Evolutionary conservation across 129 eudicot genomes (phyloP), one percentile per base, ranked within the genome.

Genomic region (Arctium minus): DNA sequence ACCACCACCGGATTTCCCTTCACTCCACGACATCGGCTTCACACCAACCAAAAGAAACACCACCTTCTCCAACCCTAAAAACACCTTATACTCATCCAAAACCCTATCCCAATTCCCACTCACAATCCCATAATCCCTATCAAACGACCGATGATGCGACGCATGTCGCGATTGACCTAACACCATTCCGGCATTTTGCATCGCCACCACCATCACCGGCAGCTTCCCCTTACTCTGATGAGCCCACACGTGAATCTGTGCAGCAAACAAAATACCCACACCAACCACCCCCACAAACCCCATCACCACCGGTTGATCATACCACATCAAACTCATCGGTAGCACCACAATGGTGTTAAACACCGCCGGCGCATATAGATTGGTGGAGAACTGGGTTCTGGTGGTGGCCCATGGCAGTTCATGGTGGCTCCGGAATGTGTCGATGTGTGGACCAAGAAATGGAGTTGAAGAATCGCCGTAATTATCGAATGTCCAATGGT

Each of bases 21-120:
- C 99, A 74, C 86, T 86, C 97, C 99, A 95, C 9, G 97, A 93
- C 44, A 97, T 80, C 9, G 99, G 97, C 80, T 91, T 72, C 32
- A 95, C 85, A 40, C 99, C 97, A 35, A 90, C 77, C 89, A 86
- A 87, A 60, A 95, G 93, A 73, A 88, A 95, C 48, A 95, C 36
- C 37, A 89, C 71, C 97, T 93, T 91, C 71, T 95, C 99, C 62
- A 95, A 40, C n/a, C 84, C 89, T 87, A 88, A 93, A 85, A 95
- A 95, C 42, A 95, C 92, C 78, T 73, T 91, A 56, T 83, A 72
- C 13, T 84, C 83, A 74, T 95, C 99, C 97, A 95, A 83, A 29
- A 85, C 17, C 70, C 82, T 79, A 22, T 95, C 93, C 99, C 99
- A 95, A 40, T 86, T 81, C 46, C 99, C 99, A 75, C 97, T 95